Evolutionary conservation across 805 yeast genomes (phyloP).

Genomic region (Brettanomyces nanus): DNA sequence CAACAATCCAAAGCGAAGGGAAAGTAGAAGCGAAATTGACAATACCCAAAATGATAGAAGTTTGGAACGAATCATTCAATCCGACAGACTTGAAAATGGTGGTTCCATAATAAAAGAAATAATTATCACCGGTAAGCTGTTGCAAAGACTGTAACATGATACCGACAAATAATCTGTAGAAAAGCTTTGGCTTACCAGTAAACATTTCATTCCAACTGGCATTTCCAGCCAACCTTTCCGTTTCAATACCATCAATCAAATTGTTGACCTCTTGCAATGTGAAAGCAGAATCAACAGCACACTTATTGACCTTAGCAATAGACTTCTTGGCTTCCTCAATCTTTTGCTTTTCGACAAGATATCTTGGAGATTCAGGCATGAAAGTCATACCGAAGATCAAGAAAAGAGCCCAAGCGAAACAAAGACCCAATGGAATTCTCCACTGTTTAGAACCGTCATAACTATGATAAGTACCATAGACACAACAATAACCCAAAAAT

Average conservation of each 20-base stretch:
- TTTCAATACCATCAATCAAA: constrained; percentile 53
- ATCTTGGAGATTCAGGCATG: constrained; percentile 69
- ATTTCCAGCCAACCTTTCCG: constrained; percentile 53
- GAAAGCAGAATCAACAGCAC: constrained; percentile 42
- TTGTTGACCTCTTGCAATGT: constrained; percentile 45
- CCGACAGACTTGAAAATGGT: constrained; percentile 46
- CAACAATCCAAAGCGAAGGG: constrained; percentile 39
- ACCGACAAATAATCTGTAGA: constrained; percentile 50
- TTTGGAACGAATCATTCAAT: constrained; percentile 41
- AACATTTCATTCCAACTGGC: constrained; percentile 60
- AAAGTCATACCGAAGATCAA: constrained; percentile 42
- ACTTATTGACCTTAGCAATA: constrained; percentile 51
- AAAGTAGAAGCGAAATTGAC: constrained; percentile 48
- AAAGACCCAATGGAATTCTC: constrained; percentile 53
- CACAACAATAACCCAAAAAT: constrained; percentile 60
- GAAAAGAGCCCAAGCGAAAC: constrained; percentile 44
- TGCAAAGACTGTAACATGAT: constrained; percentile 39
- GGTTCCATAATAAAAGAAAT: constrained; percentile 59
- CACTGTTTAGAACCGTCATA: constrained; percentile 47
- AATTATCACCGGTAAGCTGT: constrained; percentile 59
- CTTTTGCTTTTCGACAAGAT: constrained; percentile 41
- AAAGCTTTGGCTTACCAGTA: constrained; percentile 56
- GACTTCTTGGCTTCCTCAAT: constrained; percentile 47
- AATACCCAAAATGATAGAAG: constrained; percentile 46
- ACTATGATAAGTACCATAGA: constrained; percentile 50